Conservation (phyloP, 2,329 filamentous ascomycete species). For the Fusarium buxicola region DNA sequence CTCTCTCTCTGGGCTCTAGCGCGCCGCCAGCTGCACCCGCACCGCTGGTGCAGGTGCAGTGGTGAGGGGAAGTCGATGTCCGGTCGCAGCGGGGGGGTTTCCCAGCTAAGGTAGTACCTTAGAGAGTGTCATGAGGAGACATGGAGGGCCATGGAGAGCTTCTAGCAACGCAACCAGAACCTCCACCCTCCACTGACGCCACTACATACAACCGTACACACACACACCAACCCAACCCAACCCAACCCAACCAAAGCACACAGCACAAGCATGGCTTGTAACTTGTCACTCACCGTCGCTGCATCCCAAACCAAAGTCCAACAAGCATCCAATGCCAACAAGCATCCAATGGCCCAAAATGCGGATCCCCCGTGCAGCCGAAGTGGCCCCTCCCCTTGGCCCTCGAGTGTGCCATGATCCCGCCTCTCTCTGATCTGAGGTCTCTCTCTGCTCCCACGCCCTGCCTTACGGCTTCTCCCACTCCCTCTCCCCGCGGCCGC, state of each 20-base stretch:
- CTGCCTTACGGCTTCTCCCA: constrained; percentile 21
- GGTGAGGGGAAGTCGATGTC: constrained; percentile 41
- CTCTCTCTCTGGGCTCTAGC: constrained; percentile 11
- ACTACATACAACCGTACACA: constrained; percentile 26
- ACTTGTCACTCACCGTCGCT: constrained; percentile 29
- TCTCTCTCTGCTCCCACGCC: constrained; percentile 31
- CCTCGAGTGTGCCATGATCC: constrained; percentile 20
- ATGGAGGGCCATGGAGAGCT: not conserved
- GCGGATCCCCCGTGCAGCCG: constrained; percentile 47
- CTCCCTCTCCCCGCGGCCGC: constrained; percentile 44
- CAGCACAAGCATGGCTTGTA: constrained; percentile 20
- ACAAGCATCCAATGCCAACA: constrained; percentile 28
- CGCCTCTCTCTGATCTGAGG: constrained; percentile 26
- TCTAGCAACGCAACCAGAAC: constrained; percentile 15
- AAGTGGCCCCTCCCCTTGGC: constrained; percentile 39
- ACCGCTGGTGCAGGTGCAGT: constrained; percentile 24
- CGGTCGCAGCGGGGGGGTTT: constrained; percentile 33
- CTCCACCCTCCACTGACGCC: constrained; percentile 34
- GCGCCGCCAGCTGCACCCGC: constrained; percentile 19
- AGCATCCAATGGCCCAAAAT: constrained; percentile 28
- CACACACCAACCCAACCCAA: constrained; percentile 19
- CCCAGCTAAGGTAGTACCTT: not conserved
- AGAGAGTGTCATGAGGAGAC: constrained; percentile 24
- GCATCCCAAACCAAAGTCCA: constrained; percentile 34
- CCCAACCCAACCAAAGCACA: constrained; percentile 21